phyloP scores from a whole-genome alignment of 192 early-diverging fungal species.

The Helicostylum pulchrum region DNA sequence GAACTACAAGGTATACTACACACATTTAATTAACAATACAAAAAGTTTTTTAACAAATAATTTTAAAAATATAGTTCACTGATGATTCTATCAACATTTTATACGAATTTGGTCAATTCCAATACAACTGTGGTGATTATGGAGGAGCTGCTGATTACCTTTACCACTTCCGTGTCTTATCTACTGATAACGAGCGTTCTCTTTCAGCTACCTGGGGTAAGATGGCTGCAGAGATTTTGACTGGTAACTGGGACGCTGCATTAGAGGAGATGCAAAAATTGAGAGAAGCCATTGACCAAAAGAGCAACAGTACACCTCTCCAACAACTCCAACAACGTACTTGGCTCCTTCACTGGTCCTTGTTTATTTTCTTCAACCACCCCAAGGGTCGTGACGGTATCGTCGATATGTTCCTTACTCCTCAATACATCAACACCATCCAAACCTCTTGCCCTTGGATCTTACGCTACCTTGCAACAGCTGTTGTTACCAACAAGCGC shows the following conservation, averaged over 20 bases:
- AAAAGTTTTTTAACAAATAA: too few relatives aligned
- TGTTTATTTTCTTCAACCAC: conserved; percentile 99
- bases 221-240: conserved; percentile 91
- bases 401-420: conserved; percentile 88
- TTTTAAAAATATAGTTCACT: too few relatives aligned
- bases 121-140: conserved; percentile 93
- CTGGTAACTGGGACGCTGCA: conserved; percentile 91
- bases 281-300: conserved; percentile 86
- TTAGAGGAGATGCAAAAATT: conserved; percentile 86
- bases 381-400: conserved; percentile 93
- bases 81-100: conserved; percentile 83
- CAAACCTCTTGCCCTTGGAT: conserved; percentile 97
- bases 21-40: background rate
- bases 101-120: conserved; percentile 87
- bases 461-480: conserved; percentile 90
- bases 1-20: conserved; percentile 63
- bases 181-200: conserved; percentile 80
- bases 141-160: conserved; percentile 88
- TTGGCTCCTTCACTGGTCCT: conserved; percentile 95
- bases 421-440: conserved; percentile 95
- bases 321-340: conserved; percentile 90
- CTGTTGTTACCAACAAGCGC: conserved; percentile 88
- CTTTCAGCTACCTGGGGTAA: conserved; percentile 95
- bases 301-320: conserved; percentile 71
- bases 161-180: conserved; percentile 93